Conservation (phyloP, 2,329 filamentous ascomycete genomes). For the Curvularia lunata region DNA sequence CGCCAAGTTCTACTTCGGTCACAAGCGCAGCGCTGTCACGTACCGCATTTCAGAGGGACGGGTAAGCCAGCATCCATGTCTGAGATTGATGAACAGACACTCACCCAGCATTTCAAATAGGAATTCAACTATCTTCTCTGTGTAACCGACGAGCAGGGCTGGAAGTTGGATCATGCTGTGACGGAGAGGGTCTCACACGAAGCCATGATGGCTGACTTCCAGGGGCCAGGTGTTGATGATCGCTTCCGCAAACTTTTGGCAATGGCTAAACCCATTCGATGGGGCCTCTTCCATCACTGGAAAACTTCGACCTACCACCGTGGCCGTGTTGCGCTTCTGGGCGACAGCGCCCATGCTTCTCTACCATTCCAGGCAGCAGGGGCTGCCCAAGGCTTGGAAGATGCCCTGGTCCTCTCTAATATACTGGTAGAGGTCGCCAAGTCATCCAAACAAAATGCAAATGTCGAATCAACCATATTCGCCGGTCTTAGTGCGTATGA, state of each 20-base stretch:
- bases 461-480: no score
- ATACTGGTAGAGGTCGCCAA: slow-evolving; percentile 24
- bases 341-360: slow-evolving; percentile 38
- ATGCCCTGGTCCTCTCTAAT: slow-evolving; percentile 34
- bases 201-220: neutral
- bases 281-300: slow-evolving; percentile 36
- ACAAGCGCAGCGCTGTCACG: slow-evolving; percentile 24
- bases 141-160: no score
- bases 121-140: no score
- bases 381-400: slow-evolving; percentile 40
- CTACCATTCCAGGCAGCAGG: slow-evolving; percentile 38
- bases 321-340: slow-evolving; percentile 30
- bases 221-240: slow-evolving; percentile 17
- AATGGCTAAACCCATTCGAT: slow-evolving; percentile 31
- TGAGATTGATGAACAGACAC: no score
- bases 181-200: neutral
- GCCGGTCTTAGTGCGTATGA: slow-evolving; percentile 35
- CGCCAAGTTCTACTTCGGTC: slow-evolving; percentile 40
- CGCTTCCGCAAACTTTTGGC: slow-evolving; percentile 26
- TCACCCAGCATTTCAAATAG: no score
- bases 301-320: slow-evolving; percentile 34
- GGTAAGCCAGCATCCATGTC: no score
- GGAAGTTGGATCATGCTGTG: neutral
- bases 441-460: slow-evolving; percentile 15
- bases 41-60: slow-evolving; percentile 35